Percentiles rank a stretch among this genome's conserved stretches.
phyloP scores from a whole-genome alignment of 805 yeast genomes.

The Monosporozyma yasuniensis region DNA sequence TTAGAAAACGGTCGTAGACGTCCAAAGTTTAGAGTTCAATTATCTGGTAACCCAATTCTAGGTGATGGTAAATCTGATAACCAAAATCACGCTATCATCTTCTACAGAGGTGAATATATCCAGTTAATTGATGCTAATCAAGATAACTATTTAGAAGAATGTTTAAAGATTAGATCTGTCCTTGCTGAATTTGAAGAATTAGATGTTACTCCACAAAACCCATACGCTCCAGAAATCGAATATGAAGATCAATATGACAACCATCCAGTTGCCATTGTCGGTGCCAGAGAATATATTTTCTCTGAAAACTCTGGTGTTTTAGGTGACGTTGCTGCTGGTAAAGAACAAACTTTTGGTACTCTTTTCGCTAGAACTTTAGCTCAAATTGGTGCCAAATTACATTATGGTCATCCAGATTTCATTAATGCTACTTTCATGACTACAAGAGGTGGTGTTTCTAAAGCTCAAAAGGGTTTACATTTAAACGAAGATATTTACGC shows the following conservation, averaged over 20 bases:
- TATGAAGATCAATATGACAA: conserved; percentile 41
- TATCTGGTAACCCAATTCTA: conserved; percentile 76
- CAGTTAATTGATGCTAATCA: conserved; percentile 83
- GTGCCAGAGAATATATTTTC: conserved; percentile 82
- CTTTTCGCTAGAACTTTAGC: conserved; percentile 75
- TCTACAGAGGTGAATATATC: conserved; percentile 77
- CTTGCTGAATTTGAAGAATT: conserved; percentile 77
- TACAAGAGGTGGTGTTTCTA: conserved; percentile 82
- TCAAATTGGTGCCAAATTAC: conserved; percentile 77
- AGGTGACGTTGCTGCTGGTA: conserved; percentile 88
- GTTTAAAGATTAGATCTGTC: conserved; percentile 72
- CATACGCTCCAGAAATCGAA: conserved; percentile 67
- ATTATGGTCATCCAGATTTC: conserved; percentile 87
- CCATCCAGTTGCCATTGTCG: conserved; percentile 75
- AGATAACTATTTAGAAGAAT: conserved; percentile 78
- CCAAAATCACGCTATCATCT: conserved; percentile 72
- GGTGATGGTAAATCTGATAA: conserved; percentile 89
- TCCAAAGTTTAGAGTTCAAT: conserved; percentile 65
- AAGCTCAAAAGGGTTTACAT: conserved; percentile 80
- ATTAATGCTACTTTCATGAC: conserved; percentile 67
- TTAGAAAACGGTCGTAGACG: conserved; percentile 65
- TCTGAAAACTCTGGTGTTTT: conserved; percentile 78
- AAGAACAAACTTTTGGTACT: conserved; percentile 84
- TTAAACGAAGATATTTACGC: conserved; percentile 84
- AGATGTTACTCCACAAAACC: conserved; percentile 67